Conservation (phyloP, 108 stramenopile genomes). For the Parietichytrium sp. region DNA sequence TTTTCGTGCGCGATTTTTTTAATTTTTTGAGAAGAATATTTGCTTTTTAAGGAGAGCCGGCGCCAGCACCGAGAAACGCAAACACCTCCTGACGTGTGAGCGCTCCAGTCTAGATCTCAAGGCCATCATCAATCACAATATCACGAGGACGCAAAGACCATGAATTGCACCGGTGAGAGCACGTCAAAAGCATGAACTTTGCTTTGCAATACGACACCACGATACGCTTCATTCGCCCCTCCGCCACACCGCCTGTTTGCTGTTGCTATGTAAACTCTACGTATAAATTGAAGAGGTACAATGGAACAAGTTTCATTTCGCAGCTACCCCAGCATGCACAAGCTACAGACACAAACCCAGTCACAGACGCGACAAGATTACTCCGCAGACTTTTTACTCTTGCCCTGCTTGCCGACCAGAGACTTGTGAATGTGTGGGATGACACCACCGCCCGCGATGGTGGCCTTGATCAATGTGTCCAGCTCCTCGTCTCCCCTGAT, state of each 20-base stretch:
- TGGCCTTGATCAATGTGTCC: slow-evolving; percentile 98
- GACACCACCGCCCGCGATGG: slow-evolving; percentile 99
- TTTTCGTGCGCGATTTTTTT: background rate
- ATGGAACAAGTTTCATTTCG: background rate
- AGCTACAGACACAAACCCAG: no score
- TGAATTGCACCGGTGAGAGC: no score
- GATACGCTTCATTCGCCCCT: background rate
- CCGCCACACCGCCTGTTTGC: background rate
- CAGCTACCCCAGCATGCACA: background rate
- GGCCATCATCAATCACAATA: no score
- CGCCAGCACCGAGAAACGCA: no score
- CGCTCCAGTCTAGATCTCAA: no score
- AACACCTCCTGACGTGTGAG: no score
- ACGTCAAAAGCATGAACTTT: no score
- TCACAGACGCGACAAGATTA: no score
- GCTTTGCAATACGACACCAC: no score
- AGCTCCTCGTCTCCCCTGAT: slow-evolving; percentile 98
- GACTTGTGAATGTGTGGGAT: slow-evolving; percentile 99
- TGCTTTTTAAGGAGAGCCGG: no score
- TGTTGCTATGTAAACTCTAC: background rate
- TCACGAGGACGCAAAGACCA: no score
- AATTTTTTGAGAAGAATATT: background rate
- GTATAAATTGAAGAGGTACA: background rate
- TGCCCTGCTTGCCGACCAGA: slow-evolving; percentile 93
- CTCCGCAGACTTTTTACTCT: slow-evolving; percentile 77